These are phyloP conservation scores for Thermomyces lanuginosus DNA, from an alignment of 2,329 filamentous ascomycete species.

Conservation along the genomic window DNA sequence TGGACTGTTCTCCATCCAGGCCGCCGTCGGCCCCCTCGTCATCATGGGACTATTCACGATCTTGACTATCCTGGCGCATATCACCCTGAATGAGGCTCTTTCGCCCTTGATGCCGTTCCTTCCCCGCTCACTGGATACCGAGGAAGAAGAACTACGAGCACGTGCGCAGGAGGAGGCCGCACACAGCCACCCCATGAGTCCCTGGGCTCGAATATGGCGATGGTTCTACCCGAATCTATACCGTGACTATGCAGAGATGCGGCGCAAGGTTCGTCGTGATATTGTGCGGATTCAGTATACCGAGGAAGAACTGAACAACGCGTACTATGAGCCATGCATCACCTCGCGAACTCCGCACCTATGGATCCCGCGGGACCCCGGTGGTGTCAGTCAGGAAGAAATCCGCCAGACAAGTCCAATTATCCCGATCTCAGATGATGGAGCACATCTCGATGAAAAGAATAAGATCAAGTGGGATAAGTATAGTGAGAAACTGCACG, in stretches of 20 bases:
- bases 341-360: conserved; percentile 46
- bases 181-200: conserved; percentile 9
- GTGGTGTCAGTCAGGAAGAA: conserved; percentile 60
- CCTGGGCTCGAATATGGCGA: conserved; percentile 15
- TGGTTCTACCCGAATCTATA: conserved; percentile 58
- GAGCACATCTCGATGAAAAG: conserved; percentile 52
- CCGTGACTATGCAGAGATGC: conserved; percentile 56
- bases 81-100: conserved; percentile 34
- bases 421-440: conserved; percentile 68
- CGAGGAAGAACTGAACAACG: conserved; percentile 44
- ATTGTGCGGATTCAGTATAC: conserved; percentile 44
- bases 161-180: conserved; percentile 14
- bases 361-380: conserved; percentile 65
- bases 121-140: conserved; percentile 49
- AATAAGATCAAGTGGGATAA: conserved; percentile 47
- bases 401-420: conserved; percentile 52
- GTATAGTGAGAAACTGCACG: conserved; percentile 39
- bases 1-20: conserved; percentile 60
- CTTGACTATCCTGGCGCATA: conserved; percentile 58
- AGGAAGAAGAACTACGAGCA: conserved; percentile 32
- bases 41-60: conserved; percentile 61
- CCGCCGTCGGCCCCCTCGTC: conserved; percentile 48
- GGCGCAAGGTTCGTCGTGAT: conserved; percentile 48
- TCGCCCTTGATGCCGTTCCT: conserved; percentile 44
- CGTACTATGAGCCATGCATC: conserved; percentile 59